Evolutionary conservation across 805 yeast species (phyloP), one percentile per base, ranked within the genome.

Genomic region (Maudiozyma bulderi): DNA sequence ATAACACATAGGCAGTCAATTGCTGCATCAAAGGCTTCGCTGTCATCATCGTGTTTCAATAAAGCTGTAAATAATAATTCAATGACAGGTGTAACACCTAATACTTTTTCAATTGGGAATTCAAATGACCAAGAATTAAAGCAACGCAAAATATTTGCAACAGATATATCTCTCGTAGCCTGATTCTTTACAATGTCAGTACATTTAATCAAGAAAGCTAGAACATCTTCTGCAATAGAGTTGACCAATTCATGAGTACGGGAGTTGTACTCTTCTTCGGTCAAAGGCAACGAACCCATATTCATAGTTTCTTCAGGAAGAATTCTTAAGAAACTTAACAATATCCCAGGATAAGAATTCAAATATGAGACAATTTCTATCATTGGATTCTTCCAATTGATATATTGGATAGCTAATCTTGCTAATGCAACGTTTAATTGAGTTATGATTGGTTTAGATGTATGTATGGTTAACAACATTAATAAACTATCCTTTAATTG

Each of bases 41-140:
- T 52, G 8, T 52, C 55, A 3, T 56, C 60, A 30, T 50, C 44
- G 10, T 81, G 84, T 44, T 68, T 66, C 8, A 68, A 52, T 38
- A 84, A 66, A 0, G 86, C 79, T 45, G 74, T 74, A 64, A 90
- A 86, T 31, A 90, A 77, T 51, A 89, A 69, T 7, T 76, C 71
- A 28, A 89, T 78, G 40, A 93, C 69, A 1, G 93, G 77, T 15
- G 80, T 72, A 44, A 80, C 73, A 8, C 77, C 67, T 41, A 91
- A 67, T n/a, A 93, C 70, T 44, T 79, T 75, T 47, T 78, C 82
- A 30, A 91, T 74, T 3, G 91, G 86, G 45, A 88, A 79, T 64
- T 95, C 99, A 53, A 75, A 76, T 51, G 93, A 82, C 99, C 99
- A 93, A 20, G 95, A 84, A 56, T 83, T 82, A 50, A 95, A 70